A percentile compares a stretch with the other conserved stretches of the same genome.
These are phyloP conservation scores for Russula dissimulans DNA, from an alignment of 768 basidiomycete species.

Conservation along the genomic window DNA sequence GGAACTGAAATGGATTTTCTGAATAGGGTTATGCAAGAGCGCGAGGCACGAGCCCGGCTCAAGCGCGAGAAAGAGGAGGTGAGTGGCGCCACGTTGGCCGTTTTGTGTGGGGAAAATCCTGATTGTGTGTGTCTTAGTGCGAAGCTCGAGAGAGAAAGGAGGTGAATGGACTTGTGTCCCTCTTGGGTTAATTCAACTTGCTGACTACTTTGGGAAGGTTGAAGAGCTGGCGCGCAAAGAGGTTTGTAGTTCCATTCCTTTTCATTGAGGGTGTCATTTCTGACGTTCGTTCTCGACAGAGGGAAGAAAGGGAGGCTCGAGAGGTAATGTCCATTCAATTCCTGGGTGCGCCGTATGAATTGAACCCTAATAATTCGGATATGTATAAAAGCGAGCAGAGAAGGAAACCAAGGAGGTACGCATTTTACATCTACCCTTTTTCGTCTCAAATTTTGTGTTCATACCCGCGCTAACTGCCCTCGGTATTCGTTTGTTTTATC, in stretches of 20 bases:
- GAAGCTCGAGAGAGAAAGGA: slow-evolving; percentile 78
- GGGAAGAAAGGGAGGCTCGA: slow-evolving; percentile 16
- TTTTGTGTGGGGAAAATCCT: background rate
- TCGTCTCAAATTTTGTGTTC: background rate
- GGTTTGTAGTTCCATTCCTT: slow-evolving; percentile 27
- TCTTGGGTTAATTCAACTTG: background rate
- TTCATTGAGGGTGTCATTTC: slow-evolving; percentile 11
- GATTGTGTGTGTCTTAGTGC: slow-evolving; percentile 35
- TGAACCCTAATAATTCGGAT: slow-evolving; percentile 4
- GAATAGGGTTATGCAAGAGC: slow-evolving; percentile 56
- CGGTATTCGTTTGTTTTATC: background rate
- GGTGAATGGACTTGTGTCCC: slow-evolving; percentile 24
- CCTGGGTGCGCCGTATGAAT: background rate
- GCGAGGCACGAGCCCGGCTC: slow-evolving; percentile 74
- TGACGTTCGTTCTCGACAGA: slow-evolving; percentile 10
- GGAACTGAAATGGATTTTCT: slow-evolving; percentile 1
- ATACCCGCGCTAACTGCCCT: slow-evolving; percentile 10
- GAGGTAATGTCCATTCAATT: slow-evolving; percentile 14
- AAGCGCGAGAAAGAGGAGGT: slow-evolving; percentile 71
- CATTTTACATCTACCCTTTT: background rate
- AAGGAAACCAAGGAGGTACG: slow-evolving; percentile 16
- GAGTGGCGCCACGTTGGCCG: slow-evolving; percentile 5
- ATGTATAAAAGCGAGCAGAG: slow-evolving; percentile 14
- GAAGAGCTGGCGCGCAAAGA: slow-evolving; percentile 60
- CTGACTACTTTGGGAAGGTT: slow-evolving; percentile 27